phyloP scores from a whole-genome alignment of 371 early-diverging fungal genomes.

The Rhizomucor miehei region DNA sequence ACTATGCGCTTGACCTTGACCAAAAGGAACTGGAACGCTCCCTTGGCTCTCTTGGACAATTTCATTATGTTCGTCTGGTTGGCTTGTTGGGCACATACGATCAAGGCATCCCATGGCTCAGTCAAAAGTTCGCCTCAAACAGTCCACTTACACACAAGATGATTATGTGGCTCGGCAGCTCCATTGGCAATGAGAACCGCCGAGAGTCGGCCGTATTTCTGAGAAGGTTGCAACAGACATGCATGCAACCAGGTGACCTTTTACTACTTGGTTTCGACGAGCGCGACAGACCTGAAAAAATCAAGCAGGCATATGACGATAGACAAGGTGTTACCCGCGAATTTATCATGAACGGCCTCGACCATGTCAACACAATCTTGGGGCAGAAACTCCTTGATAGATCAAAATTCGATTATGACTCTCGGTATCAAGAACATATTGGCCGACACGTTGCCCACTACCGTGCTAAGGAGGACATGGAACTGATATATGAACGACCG shows the following conservation, averaged over 20 bases:
- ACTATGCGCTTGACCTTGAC: constrained; percentile 93
- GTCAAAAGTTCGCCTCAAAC: constrained; percentile 38
- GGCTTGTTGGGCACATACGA: constrained; percentile 92
- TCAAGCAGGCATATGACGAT: constrained; percentile 87
- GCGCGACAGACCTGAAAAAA: constrained; percentile 63
- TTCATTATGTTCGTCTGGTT: constrained; percentile 57
- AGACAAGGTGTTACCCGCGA: constrained; percentile 70
- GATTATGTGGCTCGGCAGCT: constrained; percentile 87
- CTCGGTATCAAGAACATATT: constrained; percentile 65
- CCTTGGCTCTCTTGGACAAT: constrained; percentile 42
- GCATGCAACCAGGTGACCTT: constrained; percentile 67
- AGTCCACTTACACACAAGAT: constrained; percentile 54
- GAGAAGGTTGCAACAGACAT: constrained; percentile 31
- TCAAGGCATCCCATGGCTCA: constrained; percentile 66
- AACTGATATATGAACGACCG: constrained; percentile 37
- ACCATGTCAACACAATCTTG: constrained; percentile 73
- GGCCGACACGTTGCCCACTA: constrained; percentile 87
- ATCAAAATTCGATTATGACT: constrained; percentile 65
- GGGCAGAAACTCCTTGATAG: constrained; percentile 56
- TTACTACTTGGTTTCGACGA: constrained; percentile 84
- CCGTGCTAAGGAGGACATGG: constrained; percentile 49
- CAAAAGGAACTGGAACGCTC: constrained; percentile 72
- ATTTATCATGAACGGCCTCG: constrained; percentile 84
- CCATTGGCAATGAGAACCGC: constrained; percentile 78
- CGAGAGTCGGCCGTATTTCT: constrained; percentile 55